Percentiles rank a stretch among this genome's conserved stretches.
phyloP scores from a whole-genome alignment of 2,329 filamentous ascomycete genomes.

The Intubia oerlemansii region DNA sequence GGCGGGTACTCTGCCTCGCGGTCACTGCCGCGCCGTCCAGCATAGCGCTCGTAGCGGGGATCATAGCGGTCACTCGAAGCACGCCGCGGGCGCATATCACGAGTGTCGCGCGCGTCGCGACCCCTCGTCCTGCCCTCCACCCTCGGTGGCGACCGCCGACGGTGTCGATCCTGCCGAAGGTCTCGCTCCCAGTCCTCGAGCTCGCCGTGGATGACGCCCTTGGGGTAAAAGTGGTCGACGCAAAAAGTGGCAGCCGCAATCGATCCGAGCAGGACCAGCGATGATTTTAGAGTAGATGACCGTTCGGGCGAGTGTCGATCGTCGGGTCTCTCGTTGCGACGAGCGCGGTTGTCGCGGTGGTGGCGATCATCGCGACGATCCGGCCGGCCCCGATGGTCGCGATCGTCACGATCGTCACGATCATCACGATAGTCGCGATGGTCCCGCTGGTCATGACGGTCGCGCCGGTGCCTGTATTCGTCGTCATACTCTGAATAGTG shows the following conservation, averaged over 20 bases:
- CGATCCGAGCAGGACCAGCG: constrained; percentile 17
- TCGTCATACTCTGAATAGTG: too few relatives aligned
- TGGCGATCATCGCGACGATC: not conserved
- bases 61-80: too few relatives aligned
- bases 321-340: not conserved
- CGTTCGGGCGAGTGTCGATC: not conserved
- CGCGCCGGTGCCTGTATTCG: too few relatives aligned
- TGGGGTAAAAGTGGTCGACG: constrained; percentile 18
- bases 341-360: not conserved
- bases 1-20: too few relatives aligned
- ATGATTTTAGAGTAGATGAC: constrained; percentile 11
- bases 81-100: too few relatives aligned
- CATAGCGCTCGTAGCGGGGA: too few relatives aligned
- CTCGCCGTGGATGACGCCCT: constrained; percentile 16
- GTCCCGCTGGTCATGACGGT: not conserved
- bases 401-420: too few relatives aligned
- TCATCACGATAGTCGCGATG: not conserved
- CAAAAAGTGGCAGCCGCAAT: constrained; percentile 16
- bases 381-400: not conserved
- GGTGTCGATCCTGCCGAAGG: too few relatives aligned
- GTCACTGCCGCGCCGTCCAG: too few relatives aligned
- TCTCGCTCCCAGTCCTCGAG: constrained; percentile 14
- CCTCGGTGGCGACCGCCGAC: too few relatives aligned
- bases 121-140: too few relatives aligned
- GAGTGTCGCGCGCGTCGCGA: too few relatives aligned